Evolutionary conservation across 306 rosid species (phyloP).

Genomic region (Casuarina equisetifolia): DNA sequence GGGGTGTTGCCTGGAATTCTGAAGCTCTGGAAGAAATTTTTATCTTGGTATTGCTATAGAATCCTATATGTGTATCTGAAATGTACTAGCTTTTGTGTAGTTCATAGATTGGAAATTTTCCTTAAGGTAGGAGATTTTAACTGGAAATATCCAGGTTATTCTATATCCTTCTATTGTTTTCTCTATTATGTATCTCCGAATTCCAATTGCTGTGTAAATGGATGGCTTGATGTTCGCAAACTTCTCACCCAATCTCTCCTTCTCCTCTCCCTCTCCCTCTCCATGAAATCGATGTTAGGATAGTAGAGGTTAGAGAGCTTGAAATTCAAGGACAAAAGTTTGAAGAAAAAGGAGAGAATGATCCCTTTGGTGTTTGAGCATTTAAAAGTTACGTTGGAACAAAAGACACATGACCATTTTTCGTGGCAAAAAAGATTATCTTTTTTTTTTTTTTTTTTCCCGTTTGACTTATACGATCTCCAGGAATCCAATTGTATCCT

Average conservation of each 20-base stretch:
- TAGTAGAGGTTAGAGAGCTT: too few relatives aligned
- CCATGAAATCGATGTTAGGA: too few relatives aligned
- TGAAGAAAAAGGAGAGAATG: too few relatives aligned
- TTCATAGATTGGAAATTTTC: constrained; percentile 40
- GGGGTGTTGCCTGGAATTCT: constrained; percentile 29
- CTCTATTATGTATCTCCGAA: constrained; percentile 34
- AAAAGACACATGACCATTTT: too few relatives aligned
- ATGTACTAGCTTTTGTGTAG: constrained; percentile 44
- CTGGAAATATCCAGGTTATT: constrained; percentile 44
- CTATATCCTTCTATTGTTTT: constrained; percentile 39
- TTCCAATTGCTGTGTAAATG: constrained; percentile 52
- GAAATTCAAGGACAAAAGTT: too few relatives aligned
- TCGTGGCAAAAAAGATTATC: too few relatives aligned
- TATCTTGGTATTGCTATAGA: constrained; percentile 36
- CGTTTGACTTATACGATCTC: too few relatives aligned
- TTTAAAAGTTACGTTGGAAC: too few relatives aligned
- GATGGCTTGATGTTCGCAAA: constrained; percentile 39
- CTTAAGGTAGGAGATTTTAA: constrained; percentile 36
- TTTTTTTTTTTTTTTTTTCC: too few relatives aligned
- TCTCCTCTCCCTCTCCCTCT: too few relatives aligned
- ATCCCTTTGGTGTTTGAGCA: too few relatives aligned
- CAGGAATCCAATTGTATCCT: too few relatives aligned
- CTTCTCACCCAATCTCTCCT: not conserved
- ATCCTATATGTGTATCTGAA: constrained; percentile 38
- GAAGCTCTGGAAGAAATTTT: constrained; percentile 29